Evolutionary conservation across 768 basidiomycete genomes (phyloP).

Genomic region (Auriscalpium microsporum): DNA sequence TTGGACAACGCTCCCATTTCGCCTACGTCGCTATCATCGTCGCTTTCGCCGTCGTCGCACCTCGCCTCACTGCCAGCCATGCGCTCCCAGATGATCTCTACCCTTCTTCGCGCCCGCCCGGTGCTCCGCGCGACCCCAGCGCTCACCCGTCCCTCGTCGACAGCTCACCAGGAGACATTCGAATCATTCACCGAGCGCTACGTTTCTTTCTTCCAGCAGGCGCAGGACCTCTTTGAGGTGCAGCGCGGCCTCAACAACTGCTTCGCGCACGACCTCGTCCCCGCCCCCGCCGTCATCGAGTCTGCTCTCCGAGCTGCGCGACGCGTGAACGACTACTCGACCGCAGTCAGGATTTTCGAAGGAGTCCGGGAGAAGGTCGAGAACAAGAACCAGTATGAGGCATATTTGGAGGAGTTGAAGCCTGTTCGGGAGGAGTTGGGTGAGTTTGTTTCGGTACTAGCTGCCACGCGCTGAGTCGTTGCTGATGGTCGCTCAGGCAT

Average conservation of each 20-base stretch:
- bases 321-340: slow-evolving; percentile 94
- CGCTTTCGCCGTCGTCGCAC: background rate
- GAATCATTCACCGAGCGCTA: slow-evolving; percentile 93
- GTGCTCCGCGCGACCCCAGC: slow-evolving; percentile 33
- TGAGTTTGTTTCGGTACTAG: slow-evolving; percentile 26
- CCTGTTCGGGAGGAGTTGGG: slow-evolving; percentile 87
- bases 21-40: background rate
- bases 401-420: slow-evolving; percentile 87
- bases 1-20: background rate
- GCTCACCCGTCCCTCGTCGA: slow-evolving; percentile 42
- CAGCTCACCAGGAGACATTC: slow-evolving; percentile 82
- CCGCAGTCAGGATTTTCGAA: slow-evolving; percentile 93
- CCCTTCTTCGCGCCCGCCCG: slow-evolving; percentile 57
- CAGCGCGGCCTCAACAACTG: slow-evolving; percentile 99
- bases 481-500: slow-evolving; percentile 35
- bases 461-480: background rate
- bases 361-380: slow-evolving; percentile 97
- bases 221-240: slow-evolving; percentile 95
- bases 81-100: slow-evolving; percentile 52
- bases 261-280: slow-evolving; percentile 97
- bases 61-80: slow-evolving; percentile 22
- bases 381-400: slow-evolving; percentile 91
- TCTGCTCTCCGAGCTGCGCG: slow-evolving; percentile 82
- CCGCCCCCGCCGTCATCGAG: slow-evolving; percentile 74
- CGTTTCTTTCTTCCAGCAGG: slow-evolving; percentile 85